Base-by-base conservation (phyloP, 192 early-diverging fungal species). In the Chytriomyces sp. region DNA sequence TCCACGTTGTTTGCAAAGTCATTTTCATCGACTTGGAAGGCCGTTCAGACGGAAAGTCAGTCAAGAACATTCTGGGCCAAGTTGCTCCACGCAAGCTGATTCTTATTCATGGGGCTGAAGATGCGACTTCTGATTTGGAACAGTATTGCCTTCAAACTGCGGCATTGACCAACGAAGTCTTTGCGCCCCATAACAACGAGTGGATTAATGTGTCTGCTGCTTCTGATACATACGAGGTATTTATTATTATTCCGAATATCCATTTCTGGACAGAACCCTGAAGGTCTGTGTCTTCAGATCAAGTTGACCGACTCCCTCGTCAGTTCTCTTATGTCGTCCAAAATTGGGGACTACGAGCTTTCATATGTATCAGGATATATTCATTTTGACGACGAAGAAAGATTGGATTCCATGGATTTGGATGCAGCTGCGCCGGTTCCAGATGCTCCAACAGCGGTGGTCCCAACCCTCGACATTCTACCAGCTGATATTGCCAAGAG, bases 11-110 rank as follows among this genome's bases (percentile, higher is more conserved):
- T 12, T 98, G 96, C 73, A 84, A 84, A 60, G 75, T 98, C 28
- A 78, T 84, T 34, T 98, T 91, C 78, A 86, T 99, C 5, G 96
- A 98, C 82, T 82, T 97, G 64, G 96, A 98, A 75, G 97, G 97
- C 41, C 86, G 92, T 31, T 85, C 93, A 0, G 96, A 98, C 74
- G 93, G 91, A 53, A 83, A 85, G 39, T 93, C 94, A 5, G 82
- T 95, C 32, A 89, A 89, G 73, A 93, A 92, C 62, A 96, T 98
- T 75, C 74, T 99, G 10, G 83, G 89, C 26, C 88, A 91, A 70
- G 85, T 94, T 44, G 82, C 88, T 39, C 91, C 92, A 19, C 79
- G 90, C 54, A 94, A 93, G 78, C 65, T 94, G 79, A 75, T 98
- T 33, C 78, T 98, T 25, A 83, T 98, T n/a, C 96, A 95, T 70